phyloP scores from a whole-genome alignment of 139 green algal species.

The Chlamydomonas sp. region DNA sequence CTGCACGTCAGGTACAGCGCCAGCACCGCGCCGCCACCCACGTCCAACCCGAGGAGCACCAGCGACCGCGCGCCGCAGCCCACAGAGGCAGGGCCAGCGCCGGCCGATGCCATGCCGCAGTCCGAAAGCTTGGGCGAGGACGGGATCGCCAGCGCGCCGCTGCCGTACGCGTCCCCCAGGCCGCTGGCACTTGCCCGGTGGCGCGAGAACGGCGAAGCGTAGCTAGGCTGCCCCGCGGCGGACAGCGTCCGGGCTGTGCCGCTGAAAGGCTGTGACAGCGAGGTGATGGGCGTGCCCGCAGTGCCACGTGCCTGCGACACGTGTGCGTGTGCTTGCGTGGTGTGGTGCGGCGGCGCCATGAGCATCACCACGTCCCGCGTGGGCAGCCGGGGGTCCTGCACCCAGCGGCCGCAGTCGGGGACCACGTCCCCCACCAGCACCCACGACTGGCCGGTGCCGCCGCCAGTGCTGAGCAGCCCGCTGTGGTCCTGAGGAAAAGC shows the following conservation, averaged over 20 bases:
- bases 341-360: background rate
- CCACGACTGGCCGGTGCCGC: too few species aligned
- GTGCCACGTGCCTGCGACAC: background rate
- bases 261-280: too few species aligned
- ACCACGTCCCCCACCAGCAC: background rate
- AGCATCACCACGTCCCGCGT: slow-evolving; percentile 18
- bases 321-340: background rate
- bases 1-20: background rate
- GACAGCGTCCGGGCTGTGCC: too few species aligned
- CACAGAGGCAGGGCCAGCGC: too few species aligned
- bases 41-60: slow-evolving; percentile 17
- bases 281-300: too few species aligned
- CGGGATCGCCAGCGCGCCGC: too few species aligned
- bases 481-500: too few species aligned
- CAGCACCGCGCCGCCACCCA: slow-evolving; percentile 11
- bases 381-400: slow-evolving; percentile 14
- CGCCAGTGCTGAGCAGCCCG: background rate
- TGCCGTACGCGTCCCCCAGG: too few species aligned
- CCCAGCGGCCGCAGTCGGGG: slow-evolving; percentile 3
- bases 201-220: too few species aligned
- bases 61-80: background rate
- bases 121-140: background rate
- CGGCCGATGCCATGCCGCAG: background rate
- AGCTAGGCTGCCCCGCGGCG: too few species aligned
- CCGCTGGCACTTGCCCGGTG: too few species aligned